Evolutionary conservation across 164 flowering plant species (phyloP).

Genomic region (Macadamia tetraphylla): DNA sequence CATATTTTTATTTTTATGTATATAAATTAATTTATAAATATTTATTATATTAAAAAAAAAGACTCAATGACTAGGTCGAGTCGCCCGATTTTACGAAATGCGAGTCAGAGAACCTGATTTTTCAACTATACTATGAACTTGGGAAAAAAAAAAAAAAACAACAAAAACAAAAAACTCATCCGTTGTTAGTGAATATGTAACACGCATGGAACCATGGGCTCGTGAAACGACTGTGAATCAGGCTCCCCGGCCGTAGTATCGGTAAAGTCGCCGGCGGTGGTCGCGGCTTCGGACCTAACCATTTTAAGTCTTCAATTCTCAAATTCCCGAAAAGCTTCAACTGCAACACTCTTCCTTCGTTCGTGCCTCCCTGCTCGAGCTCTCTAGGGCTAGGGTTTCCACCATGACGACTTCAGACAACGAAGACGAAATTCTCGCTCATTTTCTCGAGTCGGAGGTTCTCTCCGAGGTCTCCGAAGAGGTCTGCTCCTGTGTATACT

Average conservation of each 20-base stretch:
- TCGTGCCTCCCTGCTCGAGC: not conserved
- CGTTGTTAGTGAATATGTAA: too few relatives aligned
- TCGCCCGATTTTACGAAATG: too few relatives aligned
- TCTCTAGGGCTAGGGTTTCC: not conserved
- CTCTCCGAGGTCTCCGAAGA: conserved; percentile 50
- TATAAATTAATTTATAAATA: too few relatives aligned
- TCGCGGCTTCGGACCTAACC: not conserved
- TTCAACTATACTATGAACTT: too few relatives aligned
- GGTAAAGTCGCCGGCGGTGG: not conserved
- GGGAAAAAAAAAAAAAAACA: too few relatives aligned
- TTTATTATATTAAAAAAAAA: too few relatives aligned
- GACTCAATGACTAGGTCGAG: too few relatives aligned
- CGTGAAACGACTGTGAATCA: not conserved
- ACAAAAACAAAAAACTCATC: too few relatives aligned
- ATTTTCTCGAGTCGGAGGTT: conserved; percentile 68
- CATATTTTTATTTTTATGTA: too few relatives aligned
- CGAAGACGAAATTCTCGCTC: conserved; percentile 59
- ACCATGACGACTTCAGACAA: conserved; percentile 41
- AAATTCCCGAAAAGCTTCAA: not conserved
- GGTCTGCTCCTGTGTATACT: conserved; percentile 11
- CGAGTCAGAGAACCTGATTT: too few relatives aligned
- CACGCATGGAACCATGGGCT: too few relatives aligned
- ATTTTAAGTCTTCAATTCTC: not conserved
- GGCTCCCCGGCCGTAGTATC: not conserved
- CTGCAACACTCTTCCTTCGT: not conserved